Evolutionary conservation across 192 early-diverging fungal species (phyloP).

Genomic region (Chytriomyces hyalinus): DNA sequence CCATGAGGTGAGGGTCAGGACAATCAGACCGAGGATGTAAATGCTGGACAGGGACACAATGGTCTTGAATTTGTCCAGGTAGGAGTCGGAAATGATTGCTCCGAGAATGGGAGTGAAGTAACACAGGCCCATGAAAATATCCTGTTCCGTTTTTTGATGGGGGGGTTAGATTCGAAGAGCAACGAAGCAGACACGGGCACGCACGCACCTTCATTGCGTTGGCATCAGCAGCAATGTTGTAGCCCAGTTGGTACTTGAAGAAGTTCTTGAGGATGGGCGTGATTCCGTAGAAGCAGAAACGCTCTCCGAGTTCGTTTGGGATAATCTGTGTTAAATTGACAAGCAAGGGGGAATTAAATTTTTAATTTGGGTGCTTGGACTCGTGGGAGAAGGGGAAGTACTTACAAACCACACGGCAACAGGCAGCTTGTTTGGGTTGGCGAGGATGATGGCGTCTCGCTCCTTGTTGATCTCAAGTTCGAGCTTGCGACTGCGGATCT

Average conservation of each 20-base stretch:
- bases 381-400: background rate
- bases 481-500: background rate
- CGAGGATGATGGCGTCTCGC: constrained; percentile 55
- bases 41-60: constrained; percentile 51
- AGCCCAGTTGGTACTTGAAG: constrained; percentile 47
- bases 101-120: constrained; percentile 68
- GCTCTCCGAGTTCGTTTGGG: constrained; percentile 61
- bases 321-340: constrained; percentile 32
- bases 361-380: no score
- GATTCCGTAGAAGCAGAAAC: constrained; percentile 69
- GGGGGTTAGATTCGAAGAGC: background rate
- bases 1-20: constrained; percentile 59
- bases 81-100: constrained; percentile 67
- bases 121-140: constrained; percentile 11
- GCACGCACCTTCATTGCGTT: constrained; percentile 38
- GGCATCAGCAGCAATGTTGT: background rate
- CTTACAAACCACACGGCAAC: constrained; percentile 21
- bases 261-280: constrained; percentile 58
- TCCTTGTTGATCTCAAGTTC: constrained; percentile 59
- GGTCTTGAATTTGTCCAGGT: constrained; percentile 69
- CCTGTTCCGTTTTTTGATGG: background rate
- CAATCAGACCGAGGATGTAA: constrained; percentile 57
- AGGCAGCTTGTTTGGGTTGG: constrained; percentile 38
- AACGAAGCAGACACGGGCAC: background rate
- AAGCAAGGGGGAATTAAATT: background rate